Evolutionary conservation across 495 filamentous ascomycete genomes (phyloP), one percentile per base, ranked within the genome.

Genomic region (Acidomyces sp.): DNA sequence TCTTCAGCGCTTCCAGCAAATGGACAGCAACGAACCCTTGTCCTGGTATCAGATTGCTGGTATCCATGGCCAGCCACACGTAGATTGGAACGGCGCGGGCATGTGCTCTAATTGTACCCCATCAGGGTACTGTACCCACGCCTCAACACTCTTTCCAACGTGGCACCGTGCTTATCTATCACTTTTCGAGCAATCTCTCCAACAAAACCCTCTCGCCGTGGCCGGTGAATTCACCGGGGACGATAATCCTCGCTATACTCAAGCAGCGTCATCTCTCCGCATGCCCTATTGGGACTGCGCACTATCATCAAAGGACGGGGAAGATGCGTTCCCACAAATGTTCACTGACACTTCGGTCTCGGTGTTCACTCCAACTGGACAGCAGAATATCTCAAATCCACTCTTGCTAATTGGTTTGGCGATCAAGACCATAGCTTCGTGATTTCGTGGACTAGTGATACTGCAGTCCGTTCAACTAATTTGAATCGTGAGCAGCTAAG

Each of bases 111-210:
- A 64, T 5, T 64, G 61, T 28, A 57, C 66, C 43, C 45, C 56
- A 22, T 61, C 59, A 26, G 80, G 78, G 3, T 83, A 81, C 50
- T 85, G 80, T 46, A 62, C 66, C 12, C 80, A 83, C 56, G 60
- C 62, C 7, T 79, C 73, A 6, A 69, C 74, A 31, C 60, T 83
- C 23, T 83, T 83, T 49, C 67, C 69, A 25, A 69, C 76, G 15
- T 85, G 80, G 80, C 78, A 85, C 60, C 63, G 80, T 27, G 71
- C 77, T 12, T 85, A 82, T 56, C 64, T 82, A 39, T 67, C 68
- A 25, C 56, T 83, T 22, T 73, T 72, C 43, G 80, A 83, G 74
- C 71, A 79, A 74, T 59, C 70, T 4, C 52, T 81, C 23, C 68
- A 65, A 41, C 58, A 56, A 12, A 59, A 71, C 29, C 59, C 67